These are phyloP conservation scores for Populus ilicifolia DNA, from an alignment of 345 rosid species.

Conservation along the genomic window DNA sequence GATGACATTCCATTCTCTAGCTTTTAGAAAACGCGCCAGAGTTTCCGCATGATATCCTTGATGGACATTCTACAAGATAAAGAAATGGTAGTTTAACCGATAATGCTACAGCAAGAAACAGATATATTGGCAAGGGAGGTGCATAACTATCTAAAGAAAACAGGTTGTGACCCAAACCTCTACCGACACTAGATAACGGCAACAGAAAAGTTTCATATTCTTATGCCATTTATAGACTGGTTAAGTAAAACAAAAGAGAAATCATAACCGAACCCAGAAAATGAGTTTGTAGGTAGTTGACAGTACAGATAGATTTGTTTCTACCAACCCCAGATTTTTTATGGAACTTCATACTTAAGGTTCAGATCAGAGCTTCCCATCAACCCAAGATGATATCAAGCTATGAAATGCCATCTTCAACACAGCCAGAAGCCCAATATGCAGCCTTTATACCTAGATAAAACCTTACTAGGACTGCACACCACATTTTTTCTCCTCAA, in stretches of 20 bases:
- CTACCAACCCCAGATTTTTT: background rate
- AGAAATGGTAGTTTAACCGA: background rate
- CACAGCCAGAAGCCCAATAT: conserved; percentile 3
- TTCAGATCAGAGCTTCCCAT: conserved; percentile 6
- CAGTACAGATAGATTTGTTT: background rate
- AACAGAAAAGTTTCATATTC: background rate
- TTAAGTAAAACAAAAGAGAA: background rate
- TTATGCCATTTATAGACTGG: background rate
- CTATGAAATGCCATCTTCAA: conserved; percentile 7
- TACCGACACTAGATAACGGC: background rate
- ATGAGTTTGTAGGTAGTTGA: background rate
- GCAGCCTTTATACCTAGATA: background rate
- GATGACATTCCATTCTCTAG: conserved; percentile 82
- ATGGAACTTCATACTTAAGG: background rate
- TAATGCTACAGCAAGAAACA: background rate
- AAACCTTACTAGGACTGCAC: background rate
- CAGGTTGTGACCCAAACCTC: background rate
- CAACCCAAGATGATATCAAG: background rate
- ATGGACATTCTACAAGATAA: conserved; percentile 67
- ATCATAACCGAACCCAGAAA: background rate
- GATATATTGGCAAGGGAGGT: background rate
- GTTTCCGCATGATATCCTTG: conserved; percentile 76
- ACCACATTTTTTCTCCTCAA: background rate
- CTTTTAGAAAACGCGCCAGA: conserved; percentile 76
- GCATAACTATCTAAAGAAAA: background rate